Evolutionary conservation across 148 eudicot species (phyloP).

Genomic region (Rheum nobile): DNA sequence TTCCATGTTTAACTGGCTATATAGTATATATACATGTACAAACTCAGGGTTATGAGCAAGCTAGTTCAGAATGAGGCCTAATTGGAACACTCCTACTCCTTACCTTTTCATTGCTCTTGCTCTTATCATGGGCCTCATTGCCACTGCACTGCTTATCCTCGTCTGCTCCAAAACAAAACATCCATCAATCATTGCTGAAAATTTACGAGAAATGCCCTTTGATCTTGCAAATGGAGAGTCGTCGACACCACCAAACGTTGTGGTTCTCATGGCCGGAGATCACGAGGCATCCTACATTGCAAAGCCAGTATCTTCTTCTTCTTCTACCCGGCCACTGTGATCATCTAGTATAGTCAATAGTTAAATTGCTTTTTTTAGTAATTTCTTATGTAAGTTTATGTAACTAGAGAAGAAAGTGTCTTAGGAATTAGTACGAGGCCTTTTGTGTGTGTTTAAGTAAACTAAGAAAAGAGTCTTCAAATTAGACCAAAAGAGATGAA

Average conservation of each 20-base stretch:
- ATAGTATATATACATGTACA: neutral
- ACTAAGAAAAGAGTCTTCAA: no score
- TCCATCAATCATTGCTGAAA: neutral
- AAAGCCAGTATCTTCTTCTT: neutral
- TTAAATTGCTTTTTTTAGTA: neutral
- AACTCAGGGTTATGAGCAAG: neutral
- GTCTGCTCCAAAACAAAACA: constrained; percentile 17
- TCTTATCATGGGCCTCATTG: constrained; percentile 22
- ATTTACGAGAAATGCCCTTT: neutral
- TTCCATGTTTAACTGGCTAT: neutral
- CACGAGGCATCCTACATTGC: constrained; percentile 22
- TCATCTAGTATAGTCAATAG: neutral
- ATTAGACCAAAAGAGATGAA: neutral
- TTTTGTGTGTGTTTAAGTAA: no score
- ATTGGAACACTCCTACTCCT: constrained; percentile 26
- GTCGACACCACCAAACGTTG: constrained; percentile 2
- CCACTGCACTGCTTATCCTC: constrained; percentile 19
- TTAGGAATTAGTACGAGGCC: no score
- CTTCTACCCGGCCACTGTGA: neutral
- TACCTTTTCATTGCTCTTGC: constrained; percentile 33
- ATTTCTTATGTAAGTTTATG: neutral
- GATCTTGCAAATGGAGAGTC: neutral
- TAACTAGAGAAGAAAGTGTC: no score
- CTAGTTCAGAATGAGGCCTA: neutral
- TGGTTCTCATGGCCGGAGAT: constrained; percentile 31